Conservation (phyloP, 202 grass and related monocot species). For the Carex sylvatica region DNA sequence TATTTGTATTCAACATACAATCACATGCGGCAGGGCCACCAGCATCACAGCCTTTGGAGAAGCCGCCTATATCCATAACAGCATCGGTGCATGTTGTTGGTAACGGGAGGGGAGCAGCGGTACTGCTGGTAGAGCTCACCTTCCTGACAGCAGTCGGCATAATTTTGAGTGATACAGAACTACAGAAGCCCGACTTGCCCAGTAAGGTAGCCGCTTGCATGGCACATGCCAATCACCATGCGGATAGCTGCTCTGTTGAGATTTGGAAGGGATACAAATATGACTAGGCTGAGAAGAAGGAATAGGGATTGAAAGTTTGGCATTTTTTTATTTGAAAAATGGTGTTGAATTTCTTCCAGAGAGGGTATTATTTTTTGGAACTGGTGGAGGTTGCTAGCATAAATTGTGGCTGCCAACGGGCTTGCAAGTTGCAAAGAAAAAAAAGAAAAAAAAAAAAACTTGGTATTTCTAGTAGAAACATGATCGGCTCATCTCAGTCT, state of each 20-base stretch:
- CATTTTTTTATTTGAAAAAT: not conserved
- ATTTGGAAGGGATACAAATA: not conserved
- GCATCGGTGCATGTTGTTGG: not conserved
- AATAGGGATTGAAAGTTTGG: not conserved
- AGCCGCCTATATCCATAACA: not conserved
- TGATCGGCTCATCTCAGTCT: no score
- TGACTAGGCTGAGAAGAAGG: not conserved
- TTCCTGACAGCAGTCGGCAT: slow-evolving; percentile 2
- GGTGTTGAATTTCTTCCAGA: not conserved
- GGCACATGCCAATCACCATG: slow-evolving; percentile 2
- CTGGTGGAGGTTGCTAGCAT: not conserved
- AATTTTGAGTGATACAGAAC: slow-evolving; percentile 14
- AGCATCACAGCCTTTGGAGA: not conserved
- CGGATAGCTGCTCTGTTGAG: not conserved
- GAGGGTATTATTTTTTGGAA: not conserved
- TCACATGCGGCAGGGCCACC: not conserved
- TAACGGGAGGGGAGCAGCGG: not conserved
- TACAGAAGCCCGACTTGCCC: slow-evolving; percentile 15
- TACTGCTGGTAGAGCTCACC: slow-evolving; percentile 10
- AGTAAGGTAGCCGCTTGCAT: not conserved
- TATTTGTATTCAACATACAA: not conserved
- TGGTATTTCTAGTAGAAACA: not conserved
- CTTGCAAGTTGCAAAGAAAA: no score
- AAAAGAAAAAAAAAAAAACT: not conserved
- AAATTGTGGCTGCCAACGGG: not conserved